Base-by-base conservation (phyloP, 169 alveolate species). In the Plasmodium adleri region DNA sequence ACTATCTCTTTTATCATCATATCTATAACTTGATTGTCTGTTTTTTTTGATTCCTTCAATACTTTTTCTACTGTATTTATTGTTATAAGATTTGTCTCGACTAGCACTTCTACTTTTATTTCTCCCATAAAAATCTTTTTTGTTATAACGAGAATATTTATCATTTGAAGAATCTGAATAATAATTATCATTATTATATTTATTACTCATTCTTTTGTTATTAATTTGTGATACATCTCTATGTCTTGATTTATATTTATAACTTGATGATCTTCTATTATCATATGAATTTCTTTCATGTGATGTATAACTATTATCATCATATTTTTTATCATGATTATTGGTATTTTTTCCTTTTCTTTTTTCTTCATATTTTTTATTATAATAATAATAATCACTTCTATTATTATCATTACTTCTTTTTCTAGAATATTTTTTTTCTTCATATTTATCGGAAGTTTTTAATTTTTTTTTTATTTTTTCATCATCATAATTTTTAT, bases 391-490 rank as follows among this genome's bases (percentile, higher is more conserved):
- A 12, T 39, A 3, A 32, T 71, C 73, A 63, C 60, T 83, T 43
- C 67, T 50, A 20, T 6, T 39, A 39, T 39, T 39, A 1, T 63
- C 91, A 56, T 15, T 45, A 13, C 67, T 7, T 45, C 39, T 83
- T 28, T 71, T 63, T 50, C 15, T n/a, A 24, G 47, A 17, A 15
- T 66, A 32, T 26, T 58, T 78, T 66, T 54, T 64, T 0, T 66
- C 70, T 7, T 76, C 78, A 20, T 50, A 15, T 43, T 43, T 71
- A n/a, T 70, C 91, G 12, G 54, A 80, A 52, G 26, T 71, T 63
- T 83, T 83, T n/a, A 45, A 39, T 39, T 39, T 26, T 49, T 56
- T 83, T 28, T 83, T 83, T 10, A 74, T 50, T 62, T 68, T 83
- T 12, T 70, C 85, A 12, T 83, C 62, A 24, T 67, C 85, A 47